phyloP scores from a whole-genome alignment of 768 basidiomycete species.

The Artomyces pyxidatus region DNA sequence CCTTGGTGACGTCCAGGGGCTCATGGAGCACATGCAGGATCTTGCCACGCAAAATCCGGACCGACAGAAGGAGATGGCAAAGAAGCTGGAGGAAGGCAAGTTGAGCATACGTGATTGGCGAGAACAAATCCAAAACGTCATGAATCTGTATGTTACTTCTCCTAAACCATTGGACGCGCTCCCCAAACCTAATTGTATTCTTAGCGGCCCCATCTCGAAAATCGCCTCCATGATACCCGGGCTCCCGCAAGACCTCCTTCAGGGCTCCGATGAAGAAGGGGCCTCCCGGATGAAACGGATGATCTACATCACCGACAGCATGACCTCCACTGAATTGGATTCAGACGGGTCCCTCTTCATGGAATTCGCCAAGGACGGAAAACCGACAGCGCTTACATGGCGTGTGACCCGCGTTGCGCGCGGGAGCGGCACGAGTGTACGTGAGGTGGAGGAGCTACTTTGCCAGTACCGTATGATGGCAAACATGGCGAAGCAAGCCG shows the following conservation, averaged over 20 bases:
- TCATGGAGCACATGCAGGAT: conserved; percentile 99
- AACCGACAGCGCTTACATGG: conserved; percentile 82
- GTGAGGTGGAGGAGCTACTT: conserved; percentile 96
- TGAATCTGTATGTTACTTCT: conserved; percentile 76
- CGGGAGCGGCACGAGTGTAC: conserved; percentile 89
- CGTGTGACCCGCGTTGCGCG: conserved; percentile 84
- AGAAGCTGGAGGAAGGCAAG: conserved; percentile 96
- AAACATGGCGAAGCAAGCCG: conserved; percentile 96
- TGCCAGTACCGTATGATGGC: conserved; percentile 99
- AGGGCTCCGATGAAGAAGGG: conserved; percentile 92
- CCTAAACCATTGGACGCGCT: too few species aligned
- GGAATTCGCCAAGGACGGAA: conserved; percentile 75
- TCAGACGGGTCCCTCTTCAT: conserved; percentile 91
- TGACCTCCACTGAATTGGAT: conserved; percentile 90
- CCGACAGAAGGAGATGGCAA: conserved; percentile 95
- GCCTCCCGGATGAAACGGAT: conserved; percentile 88
- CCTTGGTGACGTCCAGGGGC: conserved; percentile 91
- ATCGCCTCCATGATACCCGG: conserved; percentile 99
- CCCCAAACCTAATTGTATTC: conserved; percentile 6
- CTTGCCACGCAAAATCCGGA: conserved; percentile 89
- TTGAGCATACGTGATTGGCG: conserved; percentile 96
- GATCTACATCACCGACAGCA: conserved; percentile 98
- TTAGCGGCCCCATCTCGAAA: conserved; percentile 96
- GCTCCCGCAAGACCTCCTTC: conserved; percentile 82
- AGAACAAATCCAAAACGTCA: conserved; percentile 94